Conservation (phyloP, 768 basidiomycete species). For the Tremella fuciformis region DNA sequence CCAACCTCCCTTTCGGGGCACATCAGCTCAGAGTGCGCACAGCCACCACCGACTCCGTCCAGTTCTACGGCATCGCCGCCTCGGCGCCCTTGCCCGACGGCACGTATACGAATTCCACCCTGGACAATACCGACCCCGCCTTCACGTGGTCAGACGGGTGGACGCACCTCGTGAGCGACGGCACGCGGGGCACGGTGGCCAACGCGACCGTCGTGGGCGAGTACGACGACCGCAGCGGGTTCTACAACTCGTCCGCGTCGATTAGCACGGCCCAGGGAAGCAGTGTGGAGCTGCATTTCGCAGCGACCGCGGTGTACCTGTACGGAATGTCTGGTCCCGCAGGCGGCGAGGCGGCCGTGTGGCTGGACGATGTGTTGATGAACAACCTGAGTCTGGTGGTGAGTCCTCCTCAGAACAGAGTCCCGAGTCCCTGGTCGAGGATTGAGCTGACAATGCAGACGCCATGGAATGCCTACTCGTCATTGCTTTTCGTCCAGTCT, state of each 20-base stretch:
- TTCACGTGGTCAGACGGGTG: conserved; percentile 22
- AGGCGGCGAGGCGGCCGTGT: conserved; percentile 25
- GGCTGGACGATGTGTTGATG: conserved; percentile 24
- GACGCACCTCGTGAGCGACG: conserved; percentile 16
- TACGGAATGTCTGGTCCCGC: conserved; percentile 36
- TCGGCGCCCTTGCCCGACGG: background rate
- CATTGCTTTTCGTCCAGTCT: conserved; percentile 21
- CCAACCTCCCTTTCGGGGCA: conserved; percentile 1
- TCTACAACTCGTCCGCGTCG: conserved; percentile 25
- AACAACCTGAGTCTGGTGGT: conserved; percentile 27
- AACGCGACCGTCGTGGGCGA: conserved; percentile 7
- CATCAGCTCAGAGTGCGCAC: conserved; percentile 10
- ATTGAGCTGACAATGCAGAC: conserved; percentile 12
- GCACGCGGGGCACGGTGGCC: background rate
- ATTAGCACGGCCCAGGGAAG: conserved; percentile 17
- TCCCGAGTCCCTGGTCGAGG: background rate
- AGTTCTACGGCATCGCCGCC: conserved; percentile 16
- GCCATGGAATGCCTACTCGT: conserved; percentile 29
- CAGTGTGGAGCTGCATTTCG: conserved; percentile 12
- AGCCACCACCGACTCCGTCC: background rate
- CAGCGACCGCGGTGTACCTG: conserved; percentile 23
- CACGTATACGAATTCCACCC: conserved; percentile 15
- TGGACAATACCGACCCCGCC: conserved; percentile 14
- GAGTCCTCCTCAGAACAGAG: conserved; percentile 8
- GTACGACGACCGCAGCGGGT: conserved; percentile 13